phyloP scores from a whole-genome alignment of 306 rosid genomes.

The Prosopis cineraria region DNA sequence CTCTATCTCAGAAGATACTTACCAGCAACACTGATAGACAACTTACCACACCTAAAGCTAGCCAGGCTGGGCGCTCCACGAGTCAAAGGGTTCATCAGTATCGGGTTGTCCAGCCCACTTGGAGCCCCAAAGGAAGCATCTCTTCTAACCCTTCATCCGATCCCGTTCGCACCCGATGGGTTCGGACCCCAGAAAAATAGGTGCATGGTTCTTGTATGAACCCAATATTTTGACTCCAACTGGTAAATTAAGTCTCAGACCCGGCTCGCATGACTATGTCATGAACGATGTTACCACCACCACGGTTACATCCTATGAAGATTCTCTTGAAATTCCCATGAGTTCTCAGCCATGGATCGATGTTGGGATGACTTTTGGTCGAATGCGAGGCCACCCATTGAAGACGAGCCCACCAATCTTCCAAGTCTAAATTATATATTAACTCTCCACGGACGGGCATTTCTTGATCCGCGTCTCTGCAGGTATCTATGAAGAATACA shows the following conservation, averaged over 20 bases:
- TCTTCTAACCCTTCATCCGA: not conserved
- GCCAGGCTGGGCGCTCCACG: conserved; percentile 41
- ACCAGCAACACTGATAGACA: conserved; percentile 39
- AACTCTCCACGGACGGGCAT: no score
- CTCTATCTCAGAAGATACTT: conserved; percentile 37
- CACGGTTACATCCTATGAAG: conserved; percentile 54
- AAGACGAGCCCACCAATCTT: conserved; percentile 53
- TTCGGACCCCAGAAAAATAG: conserved; percentile 51
- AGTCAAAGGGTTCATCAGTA: conserved; percentile 40
- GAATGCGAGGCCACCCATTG: conserved; percentile 46
- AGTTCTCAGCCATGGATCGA: conserved; percentile 47
- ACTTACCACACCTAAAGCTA: conserved; percentile 24
- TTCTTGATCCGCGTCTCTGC: no score
- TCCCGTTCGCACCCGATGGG: conserved; percentile 34
- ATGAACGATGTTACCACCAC: conserved; percentile 53
- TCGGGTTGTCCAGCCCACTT: conserved; percentile 41
- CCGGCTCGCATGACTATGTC: conserved; percentile 50
- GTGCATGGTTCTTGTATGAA: conserved; percentile 49
- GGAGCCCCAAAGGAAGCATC: not conserved
- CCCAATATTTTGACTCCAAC: conserved; percentile 39
- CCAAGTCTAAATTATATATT: no score
- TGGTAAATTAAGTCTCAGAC: conserved; percentile 43
- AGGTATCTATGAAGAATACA: no score
- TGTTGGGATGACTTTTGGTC: not conserved
- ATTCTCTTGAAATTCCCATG: conserved; percentile 40